A percentile compares a stretch with the other conserved stretches of the same genome.
Conservation (phyloP, 1,284 basidiomycete genomes). For the Heterobasidion irregulare region DNA sequence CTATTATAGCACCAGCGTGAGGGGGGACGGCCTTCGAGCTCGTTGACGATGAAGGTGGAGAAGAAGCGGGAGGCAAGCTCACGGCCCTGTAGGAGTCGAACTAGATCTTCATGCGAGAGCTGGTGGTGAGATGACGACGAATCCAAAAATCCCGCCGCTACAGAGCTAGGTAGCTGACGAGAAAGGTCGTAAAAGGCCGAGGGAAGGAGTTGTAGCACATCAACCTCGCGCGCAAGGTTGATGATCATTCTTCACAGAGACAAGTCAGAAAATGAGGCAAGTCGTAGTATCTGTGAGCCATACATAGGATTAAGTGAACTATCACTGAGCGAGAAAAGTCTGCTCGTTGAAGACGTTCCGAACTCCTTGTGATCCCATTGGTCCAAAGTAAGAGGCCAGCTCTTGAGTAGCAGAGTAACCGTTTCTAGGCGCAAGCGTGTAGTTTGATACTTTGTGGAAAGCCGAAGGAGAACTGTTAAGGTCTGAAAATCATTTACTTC, state of each 20-base stretch:
- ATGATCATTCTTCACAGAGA: constrained; percentile 30
- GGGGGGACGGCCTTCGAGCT: constrained; percentile 53
- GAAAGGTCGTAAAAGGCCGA: constrained; percentile 48
- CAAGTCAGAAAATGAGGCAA: constrained; percentile 17
- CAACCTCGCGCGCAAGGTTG: constrained; percentile 31
- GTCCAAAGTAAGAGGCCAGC: constrained; percentile 50
- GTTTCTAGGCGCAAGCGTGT: constrained; percentile 45
- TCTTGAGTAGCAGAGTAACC: constrained; percentile 35
- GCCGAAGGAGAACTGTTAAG: constrained; percentile 48
- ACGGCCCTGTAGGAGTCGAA: constrained; percentile 52
- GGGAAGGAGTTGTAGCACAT: constrained; percentile 29
- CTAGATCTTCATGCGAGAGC: constrained; percentile 46
- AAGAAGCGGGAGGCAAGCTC: constrained; percentile 64
- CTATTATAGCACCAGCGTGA: constrained; percentile 40
- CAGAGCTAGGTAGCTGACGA: constrained; percentile 34
- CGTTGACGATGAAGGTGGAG: constrained; percentile 64
- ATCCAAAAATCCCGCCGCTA: constrained; percentile 25
- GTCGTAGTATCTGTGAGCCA: constrained; percentile 16
- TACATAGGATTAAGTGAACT: constrained; percentile 60
- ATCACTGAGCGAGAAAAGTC: constrained; percentile 46
- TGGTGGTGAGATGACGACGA: constrained; percentile 16
- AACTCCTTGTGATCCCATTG: constrained; percentile 56
- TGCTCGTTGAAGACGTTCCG: constrained; percentile 28
- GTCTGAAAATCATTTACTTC: constrained; percentile 27
- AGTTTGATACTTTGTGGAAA: constrained; percentile 55